Evolutionary conservation across 768 basidiomycete genomes (phyloP).

Genomic region (Candolleomyces efflorescens): DNA sequence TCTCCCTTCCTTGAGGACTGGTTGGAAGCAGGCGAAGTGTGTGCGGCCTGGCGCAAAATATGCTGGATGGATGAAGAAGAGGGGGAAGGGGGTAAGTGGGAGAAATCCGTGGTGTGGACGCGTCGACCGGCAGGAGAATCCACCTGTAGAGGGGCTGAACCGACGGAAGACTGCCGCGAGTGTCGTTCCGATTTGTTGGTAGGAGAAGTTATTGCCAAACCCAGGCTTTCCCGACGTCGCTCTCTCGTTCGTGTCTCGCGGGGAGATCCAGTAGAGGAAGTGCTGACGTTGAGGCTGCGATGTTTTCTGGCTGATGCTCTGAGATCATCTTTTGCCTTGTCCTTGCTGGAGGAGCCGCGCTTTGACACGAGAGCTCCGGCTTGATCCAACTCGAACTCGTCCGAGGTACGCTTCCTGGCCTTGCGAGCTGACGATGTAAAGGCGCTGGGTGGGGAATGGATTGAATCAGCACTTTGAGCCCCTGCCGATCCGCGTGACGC

Average conservation of each 20-base stretch:
- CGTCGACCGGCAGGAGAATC: conserved; percentile 53
- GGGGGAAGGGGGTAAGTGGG: conserved; percentile 87
- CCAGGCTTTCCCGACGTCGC: conserved; percentile 50
- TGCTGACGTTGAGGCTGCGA: conserved; percentile 61
- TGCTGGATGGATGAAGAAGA: conserved; percentile 88
- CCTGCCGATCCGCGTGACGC: conserved; percentile 8
- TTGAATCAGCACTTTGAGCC: conserved; percentile 20
- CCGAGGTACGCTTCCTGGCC: conserved; percentile 73
- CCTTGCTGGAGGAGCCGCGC: conserved; percentile 32
- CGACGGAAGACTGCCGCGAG: conserved; percentile 61
- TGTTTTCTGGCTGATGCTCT: conserved; percentile 56
- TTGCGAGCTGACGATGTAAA: conserved; percentile 50
- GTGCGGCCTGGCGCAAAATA: conserved; percentile 58
- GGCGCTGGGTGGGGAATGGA: conserved; percentile 57
- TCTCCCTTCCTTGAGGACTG: conserved; percentile 41
- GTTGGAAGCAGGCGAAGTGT: conserved; percentile 34
- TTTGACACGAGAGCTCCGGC: conserved; percentile 57
- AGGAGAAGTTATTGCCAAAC: conserved; percentile 36
- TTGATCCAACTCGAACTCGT: conserved; percentile 80
- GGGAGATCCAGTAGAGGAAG: conserved; percentile 31
- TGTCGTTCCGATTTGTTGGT: conserved; percentile 44
- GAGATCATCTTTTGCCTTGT: conserved; percentile 47
- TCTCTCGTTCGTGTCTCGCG: conserved; percentile 49
- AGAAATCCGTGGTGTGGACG: conserved; percentile 72
- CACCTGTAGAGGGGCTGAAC: conserved; percentile 61